Conservation (phyloP, 2,329 filamentous ascomycete species). For the Penicillium sp. region DNA sequence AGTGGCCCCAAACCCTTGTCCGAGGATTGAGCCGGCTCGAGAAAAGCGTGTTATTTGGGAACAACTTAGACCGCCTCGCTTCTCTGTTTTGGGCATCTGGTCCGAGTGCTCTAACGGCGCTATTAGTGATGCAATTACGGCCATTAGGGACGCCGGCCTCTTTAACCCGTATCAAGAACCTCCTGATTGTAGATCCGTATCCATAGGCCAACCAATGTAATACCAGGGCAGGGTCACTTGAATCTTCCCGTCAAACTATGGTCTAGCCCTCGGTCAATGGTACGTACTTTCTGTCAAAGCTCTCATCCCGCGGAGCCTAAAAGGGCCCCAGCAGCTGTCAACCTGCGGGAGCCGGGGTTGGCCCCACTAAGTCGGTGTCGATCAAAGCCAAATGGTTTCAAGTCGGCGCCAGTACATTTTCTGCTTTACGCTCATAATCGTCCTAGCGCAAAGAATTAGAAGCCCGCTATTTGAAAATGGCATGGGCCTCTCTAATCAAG, state of each 20-base stretch:
- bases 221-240: background rate
- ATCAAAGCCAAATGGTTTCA: constrained; percentile 8
- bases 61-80: background rate
- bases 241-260: background rate
- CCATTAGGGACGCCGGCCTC: background rate
- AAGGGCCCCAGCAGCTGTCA: background rate
- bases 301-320: background rate
- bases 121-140: no score
- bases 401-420: background rate
- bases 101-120: background rate
- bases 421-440: background rate
- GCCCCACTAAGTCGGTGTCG: background rate
- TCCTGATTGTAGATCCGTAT: background rate
- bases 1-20: background rate
- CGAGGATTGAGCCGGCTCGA: background rate
- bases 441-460: background rate
- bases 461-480: background rate
- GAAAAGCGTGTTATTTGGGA: background rate
- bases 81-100: background rate
- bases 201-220: background rate
- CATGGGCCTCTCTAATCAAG: background rate
- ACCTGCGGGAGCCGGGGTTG: background rate
- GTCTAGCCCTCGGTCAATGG: background rate
- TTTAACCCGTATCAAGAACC: background rate
- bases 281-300: background rate